phyloP scores from a whole-genome alignment of 140 eudicot genomes.

The Anethum foeniculum region DNA sequence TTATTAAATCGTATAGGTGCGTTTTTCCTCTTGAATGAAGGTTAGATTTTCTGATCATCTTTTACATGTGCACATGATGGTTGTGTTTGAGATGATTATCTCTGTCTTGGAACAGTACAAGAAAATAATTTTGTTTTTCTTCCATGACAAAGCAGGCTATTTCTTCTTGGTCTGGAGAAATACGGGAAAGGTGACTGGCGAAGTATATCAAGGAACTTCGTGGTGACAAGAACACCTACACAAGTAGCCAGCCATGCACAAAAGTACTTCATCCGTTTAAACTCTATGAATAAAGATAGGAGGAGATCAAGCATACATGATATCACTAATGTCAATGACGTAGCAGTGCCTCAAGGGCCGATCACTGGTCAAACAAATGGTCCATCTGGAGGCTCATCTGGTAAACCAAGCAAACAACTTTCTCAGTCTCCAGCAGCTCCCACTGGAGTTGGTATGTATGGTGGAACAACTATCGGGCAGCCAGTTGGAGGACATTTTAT shows the following conservation, averaged over 20 bases:
- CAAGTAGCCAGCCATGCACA: slow-evolving; percentile 78
- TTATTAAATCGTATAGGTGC: not conserved
- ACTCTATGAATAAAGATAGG: slow-evolving; percentile 67
- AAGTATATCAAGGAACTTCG: slow-evolving; percentile 62
- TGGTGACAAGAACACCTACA: slow-evolving; percentile 65
- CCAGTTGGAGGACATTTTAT: slow-evolving; percentile 38
- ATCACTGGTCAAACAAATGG: slow-evolving; percentile 32
- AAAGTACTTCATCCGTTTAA: slow-evolving; percentile 59
- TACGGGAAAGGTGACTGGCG: slow-evolving; percentile 79
- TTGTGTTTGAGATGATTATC: not conserved
- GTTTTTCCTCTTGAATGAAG: not conserved
- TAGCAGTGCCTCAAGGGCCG: slow-evolving; percentile 44
- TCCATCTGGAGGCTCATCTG: slow-evolving; percentile 22
- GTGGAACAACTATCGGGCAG: slow-evolving; percentile 52
- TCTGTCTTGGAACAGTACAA: not conserved
- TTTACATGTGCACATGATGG: not conserved
- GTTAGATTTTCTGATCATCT: not conserved
- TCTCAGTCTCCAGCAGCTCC: slow-evolving; percentile 17
- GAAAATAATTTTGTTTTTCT: not conserved
- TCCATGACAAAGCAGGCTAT: slow-evolving; percentile 31
- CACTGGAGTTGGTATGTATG: slow-evolving; percentile 31
- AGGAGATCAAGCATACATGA: slow-evolving; percentile 72
- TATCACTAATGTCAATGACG: slow-evolving; percentile 53
- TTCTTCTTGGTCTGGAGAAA: slow-evolving; percentile 65
- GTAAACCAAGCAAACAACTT: slow-evolving; percentile 31